phyloP scores from a whole-genome alignment of 306 rosid genomes.

The Trifolium subterraneum region DNA sequence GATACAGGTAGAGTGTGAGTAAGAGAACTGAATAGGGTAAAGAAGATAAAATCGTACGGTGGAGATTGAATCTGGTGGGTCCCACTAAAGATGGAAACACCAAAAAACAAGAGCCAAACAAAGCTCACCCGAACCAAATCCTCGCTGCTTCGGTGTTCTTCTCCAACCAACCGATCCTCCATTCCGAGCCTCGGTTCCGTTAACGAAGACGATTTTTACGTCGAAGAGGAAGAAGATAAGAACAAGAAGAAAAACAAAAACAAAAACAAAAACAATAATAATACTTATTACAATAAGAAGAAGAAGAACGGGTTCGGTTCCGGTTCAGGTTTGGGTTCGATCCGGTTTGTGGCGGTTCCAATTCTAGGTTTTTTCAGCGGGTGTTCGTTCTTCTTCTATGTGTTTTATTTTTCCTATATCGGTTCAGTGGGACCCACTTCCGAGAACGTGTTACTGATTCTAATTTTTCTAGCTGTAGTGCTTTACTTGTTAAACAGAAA shows the following conservation, averaged over 20 bases:
- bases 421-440: slow-evolving; percentile 52
- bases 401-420: slow-evolving; percentile 52
- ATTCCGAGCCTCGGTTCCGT: slow-evolving; percentile 68
- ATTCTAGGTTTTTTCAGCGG: slow-evolving; percentile 48
- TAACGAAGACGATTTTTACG: slow-evolving; percentile 54
- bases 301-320: background rate
- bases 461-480: slow-evolving; percentile 65
- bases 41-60: slow-evolving; percentile 46
- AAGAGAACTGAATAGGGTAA: background rate
- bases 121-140: slow-evolving; percentile 87
- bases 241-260: slow-evolving; percentile 40
- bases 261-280: background rate
- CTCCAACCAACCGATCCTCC: slow-evolving; percentile 84
- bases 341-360: slow-evolving; percentile 43
- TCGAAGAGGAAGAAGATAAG: slow-evolving; percentile 48
- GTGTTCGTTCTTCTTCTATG: slow-evolving; percentile 38
- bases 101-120: slow-evolving; percentile 53
- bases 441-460: slow-evolving; percentile 66
- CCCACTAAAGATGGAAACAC: slow-evolving; percentile 64
- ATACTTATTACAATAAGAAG: background rate
- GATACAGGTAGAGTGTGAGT: slow-evolving; percentile 47
- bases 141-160: slow-evolving; percentile 78
- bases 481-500: slow-evolving; percentile 64
- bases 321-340: slow-evolving; percentile 36
- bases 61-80: slow-evolving; percentile 32